A percentile compares a stretch with the other conserved stretches of the same genome.
These are phyloP conservation scores for Ilyonectria destructans DNA, from an alignment of 2,329 filamentous ascomycete genomes.

Conservation along the genomic window DNA sequence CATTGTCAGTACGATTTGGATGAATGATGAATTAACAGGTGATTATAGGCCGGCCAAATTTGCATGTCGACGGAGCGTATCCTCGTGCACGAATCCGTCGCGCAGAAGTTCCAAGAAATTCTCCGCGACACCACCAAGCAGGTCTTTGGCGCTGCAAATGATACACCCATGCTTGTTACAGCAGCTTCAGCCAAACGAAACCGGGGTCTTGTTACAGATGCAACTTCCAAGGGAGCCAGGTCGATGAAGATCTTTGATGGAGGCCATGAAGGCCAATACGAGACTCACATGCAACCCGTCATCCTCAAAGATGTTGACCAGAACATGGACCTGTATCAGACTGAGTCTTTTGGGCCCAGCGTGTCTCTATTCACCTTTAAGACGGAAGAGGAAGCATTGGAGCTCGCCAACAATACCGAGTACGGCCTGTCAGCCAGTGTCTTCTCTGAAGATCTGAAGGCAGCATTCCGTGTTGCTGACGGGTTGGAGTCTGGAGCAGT, in stretches of 20 bases:
- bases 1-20: not conserved
- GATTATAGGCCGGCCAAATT: slow-evolving; percentile 74
- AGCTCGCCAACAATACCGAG: slow-evolving; percentile 83
- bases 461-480: slow-evolving; percentile 69
- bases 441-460: slow-evolving; percentile 77
- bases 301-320: slow-evolving; percentile 17
- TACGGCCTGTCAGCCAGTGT: slow-evolving; percentile 81
- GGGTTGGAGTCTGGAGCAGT: slow-evolving; percentile 75
- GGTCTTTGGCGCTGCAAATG: slow-evolving; percentile 18
- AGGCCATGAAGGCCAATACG: not conserved
- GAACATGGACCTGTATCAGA: slow-evolving; percentile 22
- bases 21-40: not conserved
- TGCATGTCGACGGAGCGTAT: slow-evolving; percentile 79
- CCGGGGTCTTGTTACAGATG: slow-evolving; percentile 26
- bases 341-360: slow-evolving; percentile 35
- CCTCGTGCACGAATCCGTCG: slow-evolving; percentile 29
- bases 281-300: slow-evolving; percentile 27
- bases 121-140: slow-evolving; percentile 16
- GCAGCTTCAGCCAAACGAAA: slow-evolving; percentile 22
- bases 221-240: slow-evolving; percentile 26
- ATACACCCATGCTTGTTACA: slow-evolving; percentile 23
- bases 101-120: slow-evolving; percentile 14
- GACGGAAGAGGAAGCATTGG: slow-evolving; percentile 70
- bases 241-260: slow-evolving; percentile 22
- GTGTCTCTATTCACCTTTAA: slow-evolving; percentile 28